phyloP scores from a whole-genome alignment of 2,329 filamentous ascomycete species.

The Corinectria fuckeliana region DNA sequence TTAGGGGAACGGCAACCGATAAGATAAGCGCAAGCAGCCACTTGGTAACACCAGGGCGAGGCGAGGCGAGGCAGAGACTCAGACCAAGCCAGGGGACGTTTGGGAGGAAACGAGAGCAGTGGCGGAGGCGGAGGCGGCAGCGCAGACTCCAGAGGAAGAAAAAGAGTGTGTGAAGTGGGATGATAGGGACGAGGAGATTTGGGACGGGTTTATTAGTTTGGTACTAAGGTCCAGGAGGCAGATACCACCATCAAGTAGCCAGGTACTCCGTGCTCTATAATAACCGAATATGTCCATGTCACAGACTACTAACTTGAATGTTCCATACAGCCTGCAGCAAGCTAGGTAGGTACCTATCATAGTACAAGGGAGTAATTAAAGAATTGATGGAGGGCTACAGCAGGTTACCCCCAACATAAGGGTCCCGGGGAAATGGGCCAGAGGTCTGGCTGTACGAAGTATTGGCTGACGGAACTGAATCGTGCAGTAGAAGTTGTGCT shows the following conservation, averaged over 20 bases:
- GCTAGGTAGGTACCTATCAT: background rate
- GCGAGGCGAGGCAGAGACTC: constrained; percentile 7
- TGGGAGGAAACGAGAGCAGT: constrained; percentile 6
- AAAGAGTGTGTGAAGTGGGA: constrained; percentile 14
- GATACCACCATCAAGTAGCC: background rate
- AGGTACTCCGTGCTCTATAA: too few species aligned
- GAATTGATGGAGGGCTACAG: background rate
- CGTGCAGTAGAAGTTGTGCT: background rate
- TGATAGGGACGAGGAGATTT: constrained; percentile 1
- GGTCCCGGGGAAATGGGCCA: constrained; percentile 7
- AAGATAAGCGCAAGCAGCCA: constrained; percentile 10
- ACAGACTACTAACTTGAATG: too few species aligned
- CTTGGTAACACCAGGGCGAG: constrained; percentile 3
- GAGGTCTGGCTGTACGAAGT: background rate
- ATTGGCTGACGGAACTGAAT: background rate
- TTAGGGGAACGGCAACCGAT: background rate
- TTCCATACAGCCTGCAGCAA: too few species aligned
- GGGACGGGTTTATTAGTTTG: background rate
- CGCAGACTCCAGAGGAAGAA: background rate
- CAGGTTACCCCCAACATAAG: constrained; percentile 4
- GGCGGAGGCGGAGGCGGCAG: constrained; percentile 1
- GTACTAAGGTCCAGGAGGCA: background rate
- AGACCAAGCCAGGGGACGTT: constrained; percentile 10
- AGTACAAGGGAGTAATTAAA: background rate
- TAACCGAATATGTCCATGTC: too few species aligned